Percentiles rank a stretch among this genome's conserved stretches.
phyloP scores from a whole-genome alignment of 345 rosid species.

The Lepidium sativum region DNA sequence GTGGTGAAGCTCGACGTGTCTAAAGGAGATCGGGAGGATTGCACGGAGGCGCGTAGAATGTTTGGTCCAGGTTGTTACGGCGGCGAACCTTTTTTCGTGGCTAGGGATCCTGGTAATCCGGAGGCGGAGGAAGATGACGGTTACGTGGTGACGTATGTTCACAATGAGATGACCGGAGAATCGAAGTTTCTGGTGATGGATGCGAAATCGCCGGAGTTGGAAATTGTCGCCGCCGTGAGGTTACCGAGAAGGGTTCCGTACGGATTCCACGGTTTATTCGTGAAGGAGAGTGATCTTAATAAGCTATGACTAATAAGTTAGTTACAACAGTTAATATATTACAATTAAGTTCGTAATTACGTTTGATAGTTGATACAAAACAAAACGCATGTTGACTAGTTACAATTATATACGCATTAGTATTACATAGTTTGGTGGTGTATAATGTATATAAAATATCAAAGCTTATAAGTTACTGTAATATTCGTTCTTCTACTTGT shows the following conservation, averaged over 20 bases:
- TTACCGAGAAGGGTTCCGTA: slow-evolving; percentile 32
- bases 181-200: slow-evolving; percentile 35
- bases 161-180: slow-evolving; percentile 18
- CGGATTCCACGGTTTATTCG: slow-evolving; percentile 29
- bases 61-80: slow-evolving; percentile 29
- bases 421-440: slow-evolving; percentile 1
- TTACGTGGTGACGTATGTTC: slow-evolving; percentile 14
- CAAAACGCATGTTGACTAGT: not conserved
- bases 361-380: not conserved
- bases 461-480: not conserved
- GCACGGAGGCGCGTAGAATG: slow-evolving; percentile 29
- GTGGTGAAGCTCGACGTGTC: slow-evolving; percentile 26
- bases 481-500: not conserved
- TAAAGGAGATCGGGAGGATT: slow-evolving; percentile 13
- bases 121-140: slow-evolving; percentile 33
- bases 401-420: slow-evolving; percentile 1
- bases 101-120: slow-evolving; percentile 13
- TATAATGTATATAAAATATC: slow-evolving; percentile 2
- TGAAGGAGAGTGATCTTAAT: slow-evolving; percentile 29
- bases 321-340: not conserved
- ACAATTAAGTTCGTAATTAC: slow-evolving; percentile 12
- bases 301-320: not conserved
- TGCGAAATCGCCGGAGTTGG: slow-evolving; percentile 29
- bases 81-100: slow-evolving; percentile 31
- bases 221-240: slow-evolving; percentile 21